These are phyloP conservation scores for Ephemerocybe angulata DNA, from an alignment of 768 basidiomycete species.

Conservation along the genomic window DNA sequence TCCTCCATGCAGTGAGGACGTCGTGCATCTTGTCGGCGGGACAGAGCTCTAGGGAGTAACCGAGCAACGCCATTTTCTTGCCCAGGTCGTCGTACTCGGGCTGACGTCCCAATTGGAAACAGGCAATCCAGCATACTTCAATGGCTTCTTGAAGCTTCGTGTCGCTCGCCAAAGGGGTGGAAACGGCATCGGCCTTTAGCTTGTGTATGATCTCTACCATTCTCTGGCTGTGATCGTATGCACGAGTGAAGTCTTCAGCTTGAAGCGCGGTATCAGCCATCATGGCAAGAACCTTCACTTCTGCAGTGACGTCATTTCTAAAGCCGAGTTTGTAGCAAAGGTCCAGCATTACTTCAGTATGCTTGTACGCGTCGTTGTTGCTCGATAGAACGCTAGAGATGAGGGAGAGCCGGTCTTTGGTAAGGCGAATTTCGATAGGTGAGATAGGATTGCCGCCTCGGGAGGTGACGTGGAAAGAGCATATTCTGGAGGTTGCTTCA, in stretches of 20 bases:
- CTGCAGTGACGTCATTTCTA: constrained; percentile 65
- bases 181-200: constrained; percentile 37
- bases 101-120: constrained; percentile 84
- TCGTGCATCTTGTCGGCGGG: constrained; percentile 76
- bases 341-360: constrained; percentile 89
- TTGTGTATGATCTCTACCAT: constrained; percentile 66
- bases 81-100: constrained; percentile 66
- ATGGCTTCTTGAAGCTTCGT: constrained; percentile 52
- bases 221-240: constrained; percentile 64
- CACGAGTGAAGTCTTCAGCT: constrained; percentile 71
- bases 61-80: constrained; percentile 68
- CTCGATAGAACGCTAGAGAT: constrained; percentile 81
- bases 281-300: constrained; percentile 86
- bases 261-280: constrained; percentile 83
- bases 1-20: constrained; percentile 75
- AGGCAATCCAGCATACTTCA: constrained; percentile 87
- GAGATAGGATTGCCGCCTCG: constrained; percentile 73
- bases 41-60: constrained; percentile 81
- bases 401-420: constrained; percentile 84
- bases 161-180: constrained; percentile 29
- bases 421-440: constrained; percentile 90
- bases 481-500: constrained; percentile 92
- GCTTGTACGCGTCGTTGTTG: constrained; percentile 85
- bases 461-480: constrained; percentile 85
- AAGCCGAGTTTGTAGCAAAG: constrained; percentile 86